phyloP scores from a whole-genome alignment of 371 early-diverging fungal genomes.

The Sporodiniella umbellata region DNA sequence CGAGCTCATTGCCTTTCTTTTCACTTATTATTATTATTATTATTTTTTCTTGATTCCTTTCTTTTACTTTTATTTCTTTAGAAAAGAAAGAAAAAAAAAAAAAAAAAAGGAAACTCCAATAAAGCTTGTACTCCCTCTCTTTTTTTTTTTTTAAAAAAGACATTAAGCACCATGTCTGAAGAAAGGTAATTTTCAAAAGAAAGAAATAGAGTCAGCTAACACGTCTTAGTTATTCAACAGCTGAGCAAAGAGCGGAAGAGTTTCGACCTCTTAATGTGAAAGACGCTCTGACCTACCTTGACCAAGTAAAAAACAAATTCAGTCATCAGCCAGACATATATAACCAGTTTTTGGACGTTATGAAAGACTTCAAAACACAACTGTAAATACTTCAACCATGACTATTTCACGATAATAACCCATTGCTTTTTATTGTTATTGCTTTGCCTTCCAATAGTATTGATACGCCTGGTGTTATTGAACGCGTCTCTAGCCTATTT shows the following conservation, averaged over 20 bases:
- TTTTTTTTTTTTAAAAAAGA: neutral
- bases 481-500: conserved; percentile 94
- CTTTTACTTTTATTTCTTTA: neutral
- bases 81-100: neutral
- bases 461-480: conserved; percentile 98
- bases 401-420: too few relatives aligned
- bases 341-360: conserved; percentile 96
- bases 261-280: conserved; percentile 54
- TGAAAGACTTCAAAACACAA: conserved; percentile 99
- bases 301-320: conserved; percentile 95
- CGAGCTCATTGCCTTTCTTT: neutral
- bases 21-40: too few relatives aligned
- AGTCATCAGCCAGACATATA: conserved; percentile 90
- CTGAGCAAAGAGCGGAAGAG: conserved; percentile 9
- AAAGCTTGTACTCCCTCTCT: neutral
- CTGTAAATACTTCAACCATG: conserved; percentile 64
- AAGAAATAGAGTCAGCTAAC: neutral
- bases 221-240: neutral
- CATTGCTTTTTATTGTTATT: too few relatives aligned
- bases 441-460: too few relatives aligned
- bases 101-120: neutral
- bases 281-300: conserved; percentile 96
- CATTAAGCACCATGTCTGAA: neutral
- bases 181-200: neutral
- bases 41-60: neutral